Evolutionary conservation across 2,329 filamentous ascomycete genomes (phyloP).

Genomic region (Fusarium kyushuense): DNA sequence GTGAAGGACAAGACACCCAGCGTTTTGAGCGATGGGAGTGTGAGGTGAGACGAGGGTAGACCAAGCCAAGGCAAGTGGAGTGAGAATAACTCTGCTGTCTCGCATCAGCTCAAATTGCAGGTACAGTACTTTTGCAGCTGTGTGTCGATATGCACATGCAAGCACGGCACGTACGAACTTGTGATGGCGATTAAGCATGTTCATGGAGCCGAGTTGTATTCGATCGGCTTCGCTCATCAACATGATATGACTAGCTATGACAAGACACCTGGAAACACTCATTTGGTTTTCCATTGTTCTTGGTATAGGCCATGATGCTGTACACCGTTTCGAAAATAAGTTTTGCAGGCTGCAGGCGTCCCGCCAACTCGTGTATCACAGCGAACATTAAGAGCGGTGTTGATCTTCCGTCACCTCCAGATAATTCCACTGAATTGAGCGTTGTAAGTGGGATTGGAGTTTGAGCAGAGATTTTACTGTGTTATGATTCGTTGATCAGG

Average conservation of each 20-base stretch:
- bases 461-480: constrained; percentile 46
- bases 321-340: background rate
- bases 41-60: constrained; percentile 2
- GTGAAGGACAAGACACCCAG: constrained; percentile 22
- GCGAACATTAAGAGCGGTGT: constrained; percentile 26
- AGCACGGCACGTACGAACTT: constrained; percentile 4
- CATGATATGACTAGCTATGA: background rate
- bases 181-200: background rate
- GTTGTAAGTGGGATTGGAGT: constrained; percentile 37
- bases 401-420: constrained; percentile 25
- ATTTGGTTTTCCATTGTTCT: background rate
- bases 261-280: background rate
- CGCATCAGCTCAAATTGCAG: background rate
- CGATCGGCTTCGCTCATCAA: background rate
- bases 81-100: constrained; percentile 9
- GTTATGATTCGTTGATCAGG: constrained; percentile 37
- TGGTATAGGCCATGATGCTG: background rate
- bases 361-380: constrained; percentile 26
- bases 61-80: background rate
- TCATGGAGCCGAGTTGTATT: background rate
- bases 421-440: constrained; percentile 20
- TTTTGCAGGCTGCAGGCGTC: constrained; percentile 8
- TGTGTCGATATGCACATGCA: constrained; percentile 6
- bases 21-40: background rate
- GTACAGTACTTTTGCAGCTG: background rate